A percentile compares a stretch with the other conserved stretches of the same genome.
Evolutionary conservation across 2,329 filamentous ascomycete genomes (phyloP).

Genomic region (Knufia fluminis): DNA sequence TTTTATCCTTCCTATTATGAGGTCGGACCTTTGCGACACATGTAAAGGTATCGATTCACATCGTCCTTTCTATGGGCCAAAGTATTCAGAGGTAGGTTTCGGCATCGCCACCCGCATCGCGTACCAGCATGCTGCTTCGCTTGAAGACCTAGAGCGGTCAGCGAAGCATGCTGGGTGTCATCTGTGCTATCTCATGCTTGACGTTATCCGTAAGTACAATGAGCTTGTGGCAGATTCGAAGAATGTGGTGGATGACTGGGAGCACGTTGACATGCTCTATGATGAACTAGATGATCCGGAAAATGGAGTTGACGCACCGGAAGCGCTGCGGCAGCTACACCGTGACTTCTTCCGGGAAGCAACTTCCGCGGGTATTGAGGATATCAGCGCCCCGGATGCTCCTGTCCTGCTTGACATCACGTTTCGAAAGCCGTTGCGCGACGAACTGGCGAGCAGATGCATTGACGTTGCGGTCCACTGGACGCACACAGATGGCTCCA

Average conservation of each 20-base stretch:
- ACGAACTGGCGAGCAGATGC: neutral
- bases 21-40: neutral
- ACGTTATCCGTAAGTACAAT: neutral
- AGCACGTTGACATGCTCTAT: neutral
- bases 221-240: neutral
- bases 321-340: neutral
- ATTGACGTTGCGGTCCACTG: neutral
- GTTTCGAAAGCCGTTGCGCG: neutral
- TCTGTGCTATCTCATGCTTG: neutral
- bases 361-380: conserved; percentile 2
- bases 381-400: neutral
- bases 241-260: neutral
- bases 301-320: neutral
- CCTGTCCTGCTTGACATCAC: conserved; percentile 3
- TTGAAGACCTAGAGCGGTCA: neutral
- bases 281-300: neutral
- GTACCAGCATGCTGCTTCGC: neutral
- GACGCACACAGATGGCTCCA: neutral
- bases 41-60: neutral
- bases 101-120: neutral
- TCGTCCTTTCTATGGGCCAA: neutral
- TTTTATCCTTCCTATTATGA: neutral
- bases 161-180: neutral
- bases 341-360: neutral
- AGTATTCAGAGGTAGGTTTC: neutral